Percentiles rank a stretch among this genome's conserved stretches.
Conservation (phyloP, 2,329 filamentous ascomycete species). For the Bipolaris victoriae region DNA sequence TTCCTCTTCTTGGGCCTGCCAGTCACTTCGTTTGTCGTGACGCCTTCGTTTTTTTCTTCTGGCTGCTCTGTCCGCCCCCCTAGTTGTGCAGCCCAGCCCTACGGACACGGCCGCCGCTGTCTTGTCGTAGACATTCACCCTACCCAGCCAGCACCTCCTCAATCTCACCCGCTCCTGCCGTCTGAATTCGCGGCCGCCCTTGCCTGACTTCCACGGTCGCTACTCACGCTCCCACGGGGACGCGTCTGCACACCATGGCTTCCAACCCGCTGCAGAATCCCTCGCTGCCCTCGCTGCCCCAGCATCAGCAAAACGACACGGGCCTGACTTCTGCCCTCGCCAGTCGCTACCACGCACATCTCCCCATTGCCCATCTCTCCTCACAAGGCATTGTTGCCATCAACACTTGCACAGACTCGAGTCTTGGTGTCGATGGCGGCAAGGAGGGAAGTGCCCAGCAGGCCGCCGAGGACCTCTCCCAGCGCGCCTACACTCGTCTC, state of each 20-base stretch:
- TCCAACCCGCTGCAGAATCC: constrained; percentile 67
- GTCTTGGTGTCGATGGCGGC: constrained; percentile 85
- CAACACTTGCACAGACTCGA: constrained; percentile 92
- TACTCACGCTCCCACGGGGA: constrained; percentile 47
- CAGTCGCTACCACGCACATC: constrained; percentile 87
- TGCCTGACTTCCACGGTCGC: constrained; percentile 36
- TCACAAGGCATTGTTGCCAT: constrained; percentile 90
- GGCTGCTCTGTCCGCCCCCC: constrained; percentile 23
- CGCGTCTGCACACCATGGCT: constrained; percentile 61
- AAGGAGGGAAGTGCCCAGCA: constrained; percentile 92
- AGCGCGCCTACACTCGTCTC: constrained; percentile 81
- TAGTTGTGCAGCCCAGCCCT: constrained; percentile 26
- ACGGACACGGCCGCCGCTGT: constrained; percentile 2
- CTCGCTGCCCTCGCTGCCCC: constrained; percentile 85
- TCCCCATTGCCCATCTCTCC: constrained; percentile 86
- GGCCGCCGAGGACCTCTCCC: constrained; percentile 89
- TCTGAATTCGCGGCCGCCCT: constrained; percentile 9
- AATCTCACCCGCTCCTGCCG: constrained; percentile 16
- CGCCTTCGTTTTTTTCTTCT: constrained; percentile 21
- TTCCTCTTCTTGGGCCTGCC: constrained; percentile 17
- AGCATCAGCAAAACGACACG: constrained; percentile 79
- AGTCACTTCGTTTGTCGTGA: not conserved
- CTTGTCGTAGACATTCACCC: constrained; percentile 1
- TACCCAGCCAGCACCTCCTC: constrained; percentile 12
- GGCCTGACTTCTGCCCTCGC: constrained; percentile 82